Conservation (phyloP, 257 asterid genomes). For the Jasminum sambac region DNA sequence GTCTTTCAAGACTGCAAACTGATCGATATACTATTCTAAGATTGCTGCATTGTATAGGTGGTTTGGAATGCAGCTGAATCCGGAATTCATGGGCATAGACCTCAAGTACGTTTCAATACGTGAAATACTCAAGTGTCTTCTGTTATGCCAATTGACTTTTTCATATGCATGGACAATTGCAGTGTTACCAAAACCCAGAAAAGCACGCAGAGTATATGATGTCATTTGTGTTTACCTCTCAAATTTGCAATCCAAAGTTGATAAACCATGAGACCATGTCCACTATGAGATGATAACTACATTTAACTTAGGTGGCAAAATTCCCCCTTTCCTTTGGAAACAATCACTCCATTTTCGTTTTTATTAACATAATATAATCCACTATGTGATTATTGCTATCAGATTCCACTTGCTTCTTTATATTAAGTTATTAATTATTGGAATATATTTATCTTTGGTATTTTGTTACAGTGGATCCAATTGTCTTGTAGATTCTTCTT, state of each 20-base stretch:
- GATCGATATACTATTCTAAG: conserved; percentile 25
- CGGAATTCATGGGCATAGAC: conserved; percentile 87
- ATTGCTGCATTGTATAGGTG: conserved; percentile 57
- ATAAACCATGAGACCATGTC: not conserved
- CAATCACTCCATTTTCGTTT: not conserved
- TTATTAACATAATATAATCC: not conserved
- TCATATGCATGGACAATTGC: not conserved
- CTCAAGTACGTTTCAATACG: conserved; percentile 71
- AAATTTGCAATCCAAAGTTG: conserved; percentile 7
- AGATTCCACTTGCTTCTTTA: conserved; percentile 16
- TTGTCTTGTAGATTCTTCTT: conserved; percentile 76
- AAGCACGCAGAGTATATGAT: not conserved
- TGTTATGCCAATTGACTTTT: not conserved
- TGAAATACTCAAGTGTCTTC: conserved; percentile 18
- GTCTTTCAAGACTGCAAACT: conserved; percentile 8
- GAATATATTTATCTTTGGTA: conserved; percentile 6
- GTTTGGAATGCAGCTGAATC: conserved; percentile 96
- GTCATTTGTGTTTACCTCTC: conserved; percentile 9
- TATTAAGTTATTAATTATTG: conserved; percentile 13
- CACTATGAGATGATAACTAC: conserved; percentile 10
- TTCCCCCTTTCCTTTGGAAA: not conserved
- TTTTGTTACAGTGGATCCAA: conserved; percentile 6
- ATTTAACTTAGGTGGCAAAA: conserved; percentile 1
- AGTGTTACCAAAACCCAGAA: not conserved
- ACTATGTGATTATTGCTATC: not conserved